Base-by-base conservation (phyloP, 1,139 yeast genomes). In the Geotrichum restrictum region DNA sequence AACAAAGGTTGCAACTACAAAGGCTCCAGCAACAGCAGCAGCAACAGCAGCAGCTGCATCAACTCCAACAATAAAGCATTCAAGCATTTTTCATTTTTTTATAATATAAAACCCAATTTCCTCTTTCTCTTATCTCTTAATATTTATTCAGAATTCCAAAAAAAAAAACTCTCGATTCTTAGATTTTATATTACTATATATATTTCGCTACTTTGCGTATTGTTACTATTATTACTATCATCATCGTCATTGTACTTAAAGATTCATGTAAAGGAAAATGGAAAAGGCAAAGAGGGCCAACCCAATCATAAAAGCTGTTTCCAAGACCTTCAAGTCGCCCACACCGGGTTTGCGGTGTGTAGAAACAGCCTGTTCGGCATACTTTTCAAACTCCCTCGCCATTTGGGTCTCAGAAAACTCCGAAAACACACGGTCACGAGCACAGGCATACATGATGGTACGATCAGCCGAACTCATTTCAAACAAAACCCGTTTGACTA, bases 361-460 rank as follows among this genome's bases (percentile, higher is more conserved):
- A 19, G 51, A 59, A 56, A 48, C 43, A 32, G 42, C 59, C 51
- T 18, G 51, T 56, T 47, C 41, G 24, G 71, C 67, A n/a, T 64
- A 67, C 39, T 64, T 63, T 54, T 76, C 77, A 60, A 86, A 79
- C 33, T 75, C 70, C 51, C 69, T 60, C 36, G 87, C 82, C 85
- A 87, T 83, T 48, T 81, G 79, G 7, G 72, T 74, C 54, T 84
- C 71, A 13, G 89, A 79, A 63, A 87, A 88, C 34, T 73, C 67
- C 18, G 70, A 64, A n/a, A 73, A 57, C 0, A 82, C 85, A 56
- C 82, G 72, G 14, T 64, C 63, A 33, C 74, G 68, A 2, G 91
- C 91, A 59, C 78, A 79, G 5, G 65, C 64, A 1, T 78, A 76
- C 62, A 85, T 69, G 43, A 54, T 54, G 1, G 53, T 55, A 40